These are phyloP conservation scores for Amoebophrya sp. DNA, from an alignment of 169 alveolate genomes.

Conservation along the genomic window DNA sequence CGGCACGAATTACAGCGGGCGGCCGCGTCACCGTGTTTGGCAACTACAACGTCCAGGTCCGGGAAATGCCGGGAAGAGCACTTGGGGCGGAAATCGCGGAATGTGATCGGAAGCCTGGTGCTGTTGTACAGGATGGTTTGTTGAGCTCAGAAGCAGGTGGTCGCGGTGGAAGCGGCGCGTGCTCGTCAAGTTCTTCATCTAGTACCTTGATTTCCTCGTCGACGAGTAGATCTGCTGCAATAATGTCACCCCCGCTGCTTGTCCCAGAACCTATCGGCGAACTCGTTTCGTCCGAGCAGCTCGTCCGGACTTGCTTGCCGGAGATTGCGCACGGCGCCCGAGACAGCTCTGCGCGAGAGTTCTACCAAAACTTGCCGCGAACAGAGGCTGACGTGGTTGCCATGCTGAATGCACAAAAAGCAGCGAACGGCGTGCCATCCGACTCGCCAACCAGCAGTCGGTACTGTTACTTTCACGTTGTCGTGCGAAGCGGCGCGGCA, in stretches of 20 bases:
- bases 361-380: not conserved
- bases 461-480: not conserved
- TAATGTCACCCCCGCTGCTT: too few species aligned
- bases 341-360: not conserved
- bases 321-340: not conserved
- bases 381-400: not conserved
- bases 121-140: too few species aligned
- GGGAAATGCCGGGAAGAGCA: too few species aligned
- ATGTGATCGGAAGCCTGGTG: too few species aligned
- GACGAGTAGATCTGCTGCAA: too few species aligned
- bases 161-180: too few species aligned
- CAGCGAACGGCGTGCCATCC: too few species aligned
- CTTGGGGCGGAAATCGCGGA: too few species aligned
- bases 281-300: not conserved
- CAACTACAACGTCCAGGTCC: not conserved
- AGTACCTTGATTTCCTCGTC: too few species aligned
- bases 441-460: too few species aligned
- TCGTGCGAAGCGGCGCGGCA: not conserved
- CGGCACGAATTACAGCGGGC: not conserved
- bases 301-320: not conserved
- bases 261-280: not conserved
- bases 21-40: not conserved
- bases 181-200: too few species aligned
- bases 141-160: too few species aligned
- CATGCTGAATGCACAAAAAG: not conserved